A percentile compares a stretch with the other conserved stretches of the same genome.
These are phyloP conservation scores for Boletus coccyginus DNA, from an alignment of 768 basidiomycete species.

Conservation along the genomic window DNA sequence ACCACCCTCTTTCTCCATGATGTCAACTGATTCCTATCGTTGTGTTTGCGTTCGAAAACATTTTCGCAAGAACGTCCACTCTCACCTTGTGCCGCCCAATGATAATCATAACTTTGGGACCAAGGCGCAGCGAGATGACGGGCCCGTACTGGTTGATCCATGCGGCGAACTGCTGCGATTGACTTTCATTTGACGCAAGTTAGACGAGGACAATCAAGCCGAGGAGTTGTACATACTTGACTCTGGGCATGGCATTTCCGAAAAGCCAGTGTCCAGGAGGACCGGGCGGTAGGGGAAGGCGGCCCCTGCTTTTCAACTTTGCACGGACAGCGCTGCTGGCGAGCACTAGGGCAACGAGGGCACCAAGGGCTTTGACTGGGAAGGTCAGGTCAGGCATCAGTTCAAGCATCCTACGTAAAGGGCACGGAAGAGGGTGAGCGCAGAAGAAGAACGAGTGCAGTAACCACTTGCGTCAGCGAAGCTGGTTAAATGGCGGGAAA, in stretches of 20 bases:
- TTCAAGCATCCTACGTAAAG: slow-evolving; percentile 6
- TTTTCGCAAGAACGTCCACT: not conserved
- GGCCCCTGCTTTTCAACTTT: slow-evolving; percentile 6
- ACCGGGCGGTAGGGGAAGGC: slow-evolving; percentile 29
- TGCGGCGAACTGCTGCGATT: slow-evolving; percentile 47
- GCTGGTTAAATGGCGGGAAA: slow-evolving; percentile 12
- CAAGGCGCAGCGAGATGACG: slow-evolving; percentile 54
- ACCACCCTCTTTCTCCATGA: slow-evolving; percentile 67
- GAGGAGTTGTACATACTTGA: slow-evolving; percentile 19
- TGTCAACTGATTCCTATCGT: slow-evolving; percentile 53
- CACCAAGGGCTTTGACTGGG: slow-evolving; percentile 16
- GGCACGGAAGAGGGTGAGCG: not conserved
- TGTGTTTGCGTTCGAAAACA: not conserved
- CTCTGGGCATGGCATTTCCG: slow-evolving; percentile 26
- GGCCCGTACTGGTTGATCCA: slow-evolving; percentile 63
- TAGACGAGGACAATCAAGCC: not conserved
- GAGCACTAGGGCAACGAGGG: slow-evolving; percentile 18
- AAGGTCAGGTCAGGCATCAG: slow-evolving; percentile 2
- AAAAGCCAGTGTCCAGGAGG: slow-evolving; percentile 35
- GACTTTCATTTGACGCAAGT: slow-evolving; percentile 7
- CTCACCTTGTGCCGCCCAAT: slow-evolving; percentile 38
- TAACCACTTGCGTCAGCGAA: not conserved
- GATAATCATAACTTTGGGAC: slow-evolving; percentile 34
- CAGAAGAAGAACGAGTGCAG: not conserved
- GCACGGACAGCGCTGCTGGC: slow-evolving; percentile 8